Evolutionary conservation across 2,329 filamentous ascomycete species (phyloP).

Genomic region (Botrytis porri): DNA sequence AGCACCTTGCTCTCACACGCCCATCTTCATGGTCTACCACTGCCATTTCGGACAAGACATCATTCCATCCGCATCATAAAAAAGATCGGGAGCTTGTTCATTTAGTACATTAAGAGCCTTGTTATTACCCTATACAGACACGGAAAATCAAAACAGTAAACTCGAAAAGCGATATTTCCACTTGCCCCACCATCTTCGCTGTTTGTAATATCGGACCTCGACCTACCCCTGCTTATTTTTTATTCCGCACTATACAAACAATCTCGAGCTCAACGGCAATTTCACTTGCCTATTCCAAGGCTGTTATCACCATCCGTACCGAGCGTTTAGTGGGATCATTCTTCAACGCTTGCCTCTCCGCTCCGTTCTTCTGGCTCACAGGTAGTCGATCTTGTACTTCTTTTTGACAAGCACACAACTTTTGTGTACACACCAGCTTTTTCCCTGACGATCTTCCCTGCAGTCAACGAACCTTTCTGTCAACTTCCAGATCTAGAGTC

Average conservation of each 20-base stretch:
- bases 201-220: conserved; percentile 25
- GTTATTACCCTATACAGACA: conserved; percentile 16
- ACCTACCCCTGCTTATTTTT: conserved; percentile 13
- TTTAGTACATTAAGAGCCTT: neutral
- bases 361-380: conserved; percentile 25
- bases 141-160: conserved; percentile 16
- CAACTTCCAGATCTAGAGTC: conserved; percentile 30
- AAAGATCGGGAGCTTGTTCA: neutral
- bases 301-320: conserved; percentile 21
- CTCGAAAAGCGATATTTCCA: conserved; percentile 16
- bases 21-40: conserved; percentile 30
- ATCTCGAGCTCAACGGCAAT: conserved; percentile 18
- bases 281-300: conserved; percentile 26
- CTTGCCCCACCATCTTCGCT: conserved; percentile 21
- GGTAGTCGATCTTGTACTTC: conserved; percentile 20
- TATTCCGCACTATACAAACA: conserved; percentile 16
- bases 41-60: conserved; percentile 31
- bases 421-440: conserved; percentile 27
- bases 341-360: conserved; percentile 22
- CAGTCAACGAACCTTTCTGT: conserved; percentile 26
- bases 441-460: conserved; percentile 32
- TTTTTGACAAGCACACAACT: conserved; percentile 27
- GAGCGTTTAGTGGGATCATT: conserved; percentile 24
- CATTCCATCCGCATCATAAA: conserved; percentile 11
- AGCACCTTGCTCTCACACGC: conserved; percentile 24